Evolutionary conservation across 2,329 filamentous ascomycete genomes (phyloP).

Genomic region (Alternaria rosae): DNA sequence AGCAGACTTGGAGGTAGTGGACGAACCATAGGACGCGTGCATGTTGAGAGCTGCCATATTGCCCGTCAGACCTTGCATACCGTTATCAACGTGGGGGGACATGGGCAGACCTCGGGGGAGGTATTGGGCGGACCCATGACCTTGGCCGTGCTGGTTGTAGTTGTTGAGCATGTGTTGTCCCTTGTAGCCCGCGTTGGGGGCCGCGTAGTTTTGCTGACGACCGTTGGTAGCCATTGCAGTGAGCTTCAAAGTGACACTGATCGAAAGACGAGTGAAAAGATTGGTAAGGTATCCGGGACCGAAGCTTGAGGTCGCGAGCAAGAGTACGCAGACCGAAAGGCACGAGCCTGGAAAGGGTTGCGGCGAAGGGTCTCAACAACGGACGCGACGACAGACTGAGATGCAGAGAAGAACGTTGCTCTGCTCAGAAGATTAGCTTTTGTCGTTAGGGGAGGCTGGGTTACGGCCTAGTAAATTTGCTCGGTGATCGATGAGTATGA

Average conservation of each 20-base stretch:
- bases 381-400: slow-evolving; percentile 30
- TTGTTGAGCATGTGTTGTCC: slow-evolving; percentile 41
- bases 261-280: slow-evolving; percentile 3
- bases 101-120: slow-evolving; percentile 47
- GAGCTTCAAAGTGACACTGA: slow-evolving; percentile 4
- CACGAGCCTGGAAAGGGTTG: slow-evolving; percentile 12
- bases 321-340: slow-evolving; percentile 10
- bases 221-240: slow-evolving; percentile 40
- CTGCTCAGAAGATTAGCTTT: slow-evolving; percentile 24
- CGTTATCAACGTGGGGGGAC: slow-evolving; percentile 41
- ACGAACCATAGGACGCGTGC: slow-evolving; percentile 44
- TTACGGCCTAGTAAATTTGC: background rate
- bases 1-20: slow-evolving; percentile 42
- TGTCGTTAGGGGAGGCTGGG: background rate
- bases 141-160: slow-evolving; percentile 39
- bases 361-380: slow-evolving; percentile 25
- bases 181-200: slow-evolving; percentile 39
- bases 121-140: slow-evolving; percentile 43
- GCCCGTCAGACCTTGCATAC: slow-evolving; percentile 43
- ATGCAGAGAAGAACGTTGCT: slow-evolving; percentile 45
- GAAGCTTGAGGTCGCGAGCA: slow-evolving; percentile 8
- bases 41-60: slow-evolving; percentile 48
- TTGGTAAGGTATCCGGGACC: slow-evolving; percentile 1
- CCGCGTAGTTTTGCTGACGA: slow-evolving; percentile 41
- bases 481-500: slow-evolving; percentile 33